Percentiles rank a stretch among this genome's conserved stretches.
These are phyloP conservation scores for Lotmaria passim DNA, from an alignment of 208 protist species.

Conservation along the genomic window DNA sequence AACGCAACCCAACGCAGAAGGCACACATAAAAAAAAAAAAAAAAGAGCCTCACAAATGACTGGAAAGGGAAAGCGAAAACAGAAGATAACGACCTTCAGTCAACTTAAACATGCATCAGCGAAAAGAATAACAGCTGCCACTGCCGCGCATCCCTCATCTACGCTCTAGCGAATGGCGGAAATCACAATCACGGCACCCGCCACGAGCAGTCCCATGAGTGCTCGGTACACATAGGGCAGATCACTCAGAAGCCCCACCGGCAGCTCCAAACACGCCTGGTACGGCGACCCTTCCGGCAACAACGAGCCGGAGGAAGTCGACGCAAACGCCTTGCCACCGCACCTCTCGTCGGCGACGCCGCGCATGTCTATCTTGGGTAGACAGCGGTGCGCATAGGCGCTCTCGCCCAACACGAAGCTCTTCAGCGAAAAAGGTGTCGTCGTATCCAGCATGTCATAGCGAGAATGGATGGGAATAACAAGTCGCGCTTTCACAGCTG, in stretches of 20 bases:
- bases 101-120: no score
- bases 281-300: background rate
- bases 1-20: no score
- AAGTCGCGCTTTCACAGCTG: conserved; percentile 28
- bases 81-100: no score
- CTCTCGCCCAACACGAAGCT: conserved; percentile 47
- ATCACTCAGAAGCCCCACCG: conserved; percentile 59
- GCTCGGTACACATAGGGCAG: conserved; percentile 62
- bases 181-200: conserved; percentile 52
- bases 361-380: conserved; percentile 37
- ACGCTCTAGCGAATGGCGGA: conserved; percentile 20
- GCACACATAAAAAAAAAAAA: no score
- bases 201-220: conserved; percentile 58
- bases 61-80: no score
- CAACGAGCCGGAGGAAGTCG: conserved; percentile 1
- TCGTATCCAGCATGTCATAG: conserved; percentile 66
- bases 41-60: no score
- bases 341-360: conserved; percentile 27
- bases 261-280: conserved; percentile 50
- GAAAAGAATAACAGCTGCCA: background rate
- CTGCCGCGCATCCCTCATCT: background rate
- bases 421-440: conserved; percentile 41
- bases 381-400: conserved; percentile 57
- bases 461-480: conserved; percentile 84
- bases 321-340: conserved; percentile 2